A percentile compares a stretch with the other conserved stretches of the same genome.
Evolutionary conservation across 1,284 basidiomycete genomes (phyloP).

Genomic region (Naganishia liquefaciens): DNA sequence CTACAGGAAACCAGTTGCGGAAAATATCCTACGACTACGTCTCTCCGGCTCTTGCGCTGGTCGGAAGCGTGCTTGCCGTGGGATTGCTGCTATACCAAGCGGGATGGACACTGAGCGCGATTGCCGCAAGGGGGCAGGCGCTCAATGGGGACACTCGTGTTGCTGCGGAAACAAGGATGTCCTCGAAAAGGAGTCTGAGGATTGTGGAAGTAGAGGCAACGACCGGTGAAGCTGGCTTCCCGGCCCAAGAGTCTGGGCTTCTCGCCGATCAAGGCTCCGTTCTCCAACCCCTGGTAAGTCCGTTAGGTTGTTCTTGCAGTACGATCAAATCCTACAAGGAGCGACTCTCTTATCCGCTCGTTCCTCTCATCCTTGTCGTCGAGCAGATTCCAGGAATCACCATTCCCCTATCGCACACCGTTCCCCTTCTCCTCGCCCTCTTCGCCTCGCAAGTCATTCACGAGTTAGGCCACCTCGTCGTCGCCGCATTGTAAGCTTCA

Average conservation of each 20-base stretch:
- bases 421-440: constrained; percentile 46
- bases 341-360: neutral
- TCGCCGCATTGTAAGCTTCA: constrained; percentile 46
- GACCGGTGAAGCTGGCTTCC: neutral
- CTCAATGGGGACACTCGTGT: too few relatives aligned
- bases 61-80: constrained; percentile 2
- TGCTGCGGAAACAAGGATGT: too few relatives aligned
- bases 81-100: constrained; percentile 16
- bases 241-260: neutral
- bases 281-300: constrained; percentile 20
- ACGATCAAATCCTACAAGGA: neutral
- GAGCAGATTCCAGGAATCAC: constrained; percentile 51
- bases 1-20: too few relatives aligned
- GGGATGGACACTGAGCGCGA: constrained; percentile 8
- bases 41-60: neutral
- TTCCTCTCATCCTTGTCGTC: neutral
- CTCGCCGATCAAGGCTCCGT: constrained; percentile 1
- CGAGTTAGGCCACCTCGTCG: constrained; percentile 49
- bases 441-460: constrained; percentile 49
- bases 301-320: neutral
- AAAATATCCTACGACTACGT: neutral
- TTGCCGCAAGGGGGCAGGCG: neutral
- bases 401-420: constrained; percentile 46
- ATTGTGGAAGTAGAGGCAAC: neutral
- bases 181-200: too few relatives aligned